phyloP scores from a whole-genome alignment of 345 rosid species.

The Hibiscus syriacus region DNA sequence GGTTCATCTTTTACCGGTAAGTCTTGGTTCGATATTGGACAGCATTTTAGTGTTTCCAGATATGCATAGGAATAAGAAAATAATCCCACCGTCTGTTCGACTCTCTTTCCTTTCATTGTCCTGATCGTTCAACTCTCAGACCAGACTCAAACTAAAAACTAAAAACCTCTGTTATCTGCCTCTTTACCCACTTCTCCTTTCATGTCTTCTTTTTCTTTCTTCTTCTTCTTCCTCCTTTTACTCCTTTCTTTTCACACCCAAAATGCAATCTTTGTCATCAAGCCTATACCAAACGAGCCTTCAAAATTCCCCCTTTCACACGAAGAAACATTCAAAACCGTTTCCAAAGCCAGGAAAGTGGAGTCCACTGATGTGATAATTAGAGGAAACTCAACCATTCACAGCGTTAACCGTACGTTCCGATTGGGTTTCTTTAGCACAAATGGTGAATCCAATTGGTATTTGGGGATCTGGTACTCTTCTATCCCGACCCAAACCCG shows the following conservation, averaged over 20 bases:
- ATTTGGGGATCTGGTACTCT: conserved; percentile 47
- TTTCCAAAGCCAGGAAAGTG: too few relatives aligned
- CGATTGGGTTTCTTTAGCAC: conserved; percentile 34
- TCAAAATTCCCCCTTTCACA: conserved; percentile 9
- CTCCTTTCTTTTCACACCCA: neutral
- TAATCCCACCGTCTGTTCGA: too few relatives aligned
- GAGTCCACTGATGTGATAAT: conserved; percentile 20
- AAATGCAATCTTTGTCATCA: neutral
- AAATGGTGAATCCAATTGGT: conserved; percentile 32
- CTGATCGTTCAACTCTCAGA: too few relatives aligned
- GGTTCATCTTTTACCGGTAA: too few relatives aligned
- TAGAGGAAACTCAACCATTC: conserved; percentile 39
- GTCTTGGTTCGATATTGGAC: too few relatives aligned
- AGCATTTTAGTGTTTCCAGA: too few relatives aligned
- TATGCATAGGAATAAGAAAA: too few relatives aligned
- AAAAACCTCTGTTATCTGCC: neutral
- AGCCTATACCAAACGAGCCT: neutral
- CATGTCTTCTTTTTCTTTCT: conserved; percentile 9
- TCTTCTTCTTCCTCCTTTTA: conserved; percentile 17
- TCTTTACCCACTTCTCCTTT: neutral
- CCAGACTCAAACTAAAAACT: neutral
- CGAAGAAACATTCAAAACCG: too few relatives aligned
- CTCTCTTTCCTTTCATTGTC: too few relatives aligned
- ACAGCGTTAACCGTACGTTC: conserved; percentile 21
- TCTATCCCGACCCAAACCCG: conserved; percentile 36